Percentiles rank a stretch among this genome's conserved stretches.
Evolutionary conservation across 139 green algal species (phyloP).

Genomic region (Picochlorum sp.): DNA sequence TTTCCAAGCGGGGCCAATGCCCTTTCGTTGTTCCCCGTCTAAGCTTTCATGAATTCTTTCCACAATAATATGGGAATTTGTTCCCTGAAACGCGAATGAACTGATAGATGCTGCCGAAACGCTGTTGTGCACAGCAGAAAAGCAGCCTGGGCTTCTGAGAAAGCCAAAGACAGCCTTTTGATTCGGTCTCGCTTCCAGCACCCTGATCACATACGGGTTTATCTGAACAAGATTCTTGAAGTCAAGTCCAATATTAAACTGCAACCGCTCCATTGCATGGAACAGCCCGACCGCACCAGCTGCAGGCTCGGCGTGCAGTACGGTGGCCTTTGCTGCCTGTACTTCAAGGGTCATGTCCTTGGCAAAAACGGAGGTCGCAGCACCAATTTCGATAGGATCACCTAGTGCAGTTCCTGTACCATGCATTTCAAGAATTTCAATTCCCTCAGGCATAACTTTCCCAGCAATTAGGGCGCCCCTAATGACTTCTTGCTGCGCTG

Average conservation of each 20-base stretch:
- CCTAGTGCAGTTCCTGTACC: conserved; percentile 73
- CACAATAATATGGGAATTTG: conserved; percentile 36
- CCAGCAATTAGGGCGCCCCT: conserved; percentile 31
- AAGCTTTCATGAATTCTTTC: too few species aligned
- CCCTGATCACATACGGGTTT: conserved; percentile 50
- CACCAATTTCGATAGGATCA: conserved; percentile 81
- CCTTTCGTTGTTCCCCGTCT: too few species aligned
- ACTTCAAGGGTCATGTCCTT: conserved; percentile 7
- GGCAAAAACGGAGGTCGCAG: conserved; percentile 29
- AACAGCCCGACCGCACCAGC: conserved; percentile 53
- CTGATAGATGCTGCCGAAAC: conserved; percentile 37
- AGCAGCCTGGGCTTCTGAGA: not conserved
- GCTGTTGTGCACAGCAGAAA: not conserved
- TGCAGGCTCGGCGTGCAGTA: conserved; percentile 73
- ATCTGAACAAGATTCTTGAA: conserved; percentile 55
- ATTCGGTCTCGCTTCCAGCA: conserved; percentile 6
- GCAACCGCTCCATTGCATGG: conserved; percentile 2
- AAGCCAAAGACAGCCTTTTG: too few species aligned
- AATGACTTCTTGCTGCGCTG: conserved; percentile 72
- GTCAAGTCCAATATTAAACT: conserved; percentile 5
- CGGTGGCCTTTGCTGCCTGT: conserved; percentile 52
- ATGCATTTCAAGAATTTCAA: conserved; percentile 52
- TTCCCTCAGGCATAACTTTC: conserved; percentile 20
- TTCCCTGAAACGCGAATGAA: conserved; percentile 77
- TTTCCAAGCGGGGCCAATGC: too few species aligned